These are phyloP conservation scores for Carex sylvatica DNA, from an alignment of 202 grass and related monocot species.

Conservation along the genomic window DNA sequence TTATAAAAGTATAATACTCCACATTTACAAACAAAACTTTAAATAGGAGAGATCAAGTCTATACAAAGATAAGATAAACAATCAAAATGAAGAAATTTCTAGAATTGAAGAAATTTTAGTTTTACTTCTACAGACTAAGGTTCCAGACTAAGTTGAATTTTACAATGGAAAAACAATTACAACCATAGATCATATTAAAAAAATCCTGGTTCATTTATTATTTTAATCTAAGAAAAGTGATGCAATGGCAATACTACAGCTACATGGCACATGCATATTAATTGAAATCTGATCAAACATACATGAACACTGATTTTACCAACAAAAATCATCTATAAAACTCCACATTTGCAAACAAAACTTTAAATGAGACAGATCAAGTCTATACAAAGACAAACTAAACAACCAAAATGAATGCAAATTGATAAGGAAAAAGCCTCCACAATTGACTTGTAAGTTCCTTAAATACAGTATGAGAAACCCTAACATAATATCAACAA, in stretches of 20 bases:
- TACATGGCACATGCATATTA: not conserved
- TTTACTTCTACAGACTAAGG: not conserved
- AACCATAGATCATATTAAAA: no score
- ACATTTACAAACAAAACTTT: not conserved
- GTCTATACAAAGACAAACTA: not conserved
- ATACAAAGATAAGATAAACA: no score
- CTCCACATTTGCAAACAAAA: not conserved
- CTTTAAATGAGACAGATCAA: not conserved
- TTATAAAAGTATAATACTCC: not conserved
- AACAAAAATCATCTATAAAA: not conserved
- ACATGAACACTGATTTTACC: not conserved
- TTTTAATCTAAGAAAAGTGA: not conserved
- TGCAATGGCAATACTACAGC: not conserved
- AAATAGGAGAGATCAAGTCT: not conserved
- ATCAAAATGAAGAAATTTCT: no score
- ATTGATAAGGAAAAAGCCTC: not conserved
- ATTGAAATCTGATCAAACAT: not conserved
- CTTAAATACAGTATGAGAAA: not conserved
- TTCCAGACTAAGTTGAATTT: not conserved
- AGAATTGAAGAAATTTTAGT: not conserved
- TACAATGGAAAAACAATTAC: no score
- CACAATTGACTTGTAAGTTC: not conserved
- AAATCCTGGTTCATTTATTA: not conserved
- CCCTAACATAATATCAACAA: not conserved
- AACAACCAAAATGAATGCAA: not conserved